Percentiles rank a stretch among this genome's conserved stretches.
These are phyloP conservation scores for Sclerotinia trifoliorum DNA, from an alignment of 2,329 filamentous ascomycete species.

Conservation along the genomic window DNA sequence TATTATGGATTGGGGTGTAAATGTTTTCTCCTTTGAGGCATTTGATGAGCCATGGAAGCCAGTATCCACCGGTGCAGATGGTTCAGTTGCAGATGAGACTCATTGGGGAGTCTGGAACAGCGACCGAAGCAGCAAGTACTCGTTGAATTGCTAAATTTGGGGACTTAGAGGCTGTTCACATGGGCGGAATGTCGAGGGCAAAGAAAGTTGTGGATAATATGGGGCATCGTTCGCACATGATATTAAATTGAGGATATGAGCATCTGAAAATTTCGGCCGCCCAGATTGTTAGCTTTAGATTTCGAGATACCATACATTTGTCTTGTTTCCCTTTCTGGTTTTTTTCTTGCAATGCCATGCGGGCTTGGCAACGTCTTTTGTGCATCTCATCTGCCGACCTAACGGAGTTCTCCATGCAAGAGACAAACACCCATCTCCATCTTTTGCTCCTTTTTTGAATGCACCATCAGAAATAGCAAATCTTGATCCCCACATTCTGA, in stretches of 20 bases:
- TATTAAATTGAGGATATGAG: neutral
- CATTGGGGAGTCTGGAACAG: constrained; percentile 68
- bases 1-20: constrained; percentile 63
- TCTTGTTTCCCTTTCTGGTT: neutral
- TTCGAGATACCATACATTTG: constrained; percentile 11
- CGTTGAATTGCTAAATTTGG: constrained; percentile 26
- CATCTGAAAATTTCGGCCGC: neutral
- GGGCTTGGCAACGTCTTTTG: constrained; percentile 1
- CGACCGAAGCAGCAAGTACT: constrained; percentile 56
- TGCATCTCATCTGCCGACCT: constrained; percentile 11
- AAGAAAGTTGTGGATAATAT: neutral
- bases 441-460: neutral
- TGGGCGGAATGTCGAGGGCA: neutral
- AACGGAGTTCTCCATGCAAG: neutral
- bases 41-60: constrained; percentile 75
- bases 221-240: neutral
- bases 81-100: constrained; percentile 60
- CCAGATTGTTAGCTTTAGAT: constrained; percentile 15
- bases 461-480: neutral
- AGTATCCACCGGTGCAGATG: constrained; percentile 59
- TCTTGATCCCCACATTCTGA: neutral
- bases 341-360: neutral
- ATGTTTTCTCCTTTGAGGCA: constrained; percentile 72
- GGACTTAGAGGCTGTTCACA: too few species aligned
- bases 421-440: neutral